A percentile compares a stretch with the other conserved stretches of the same genome.
Evolutionary conservation across 2,329 filamentous ascomycete species (phyloP).

Genomic region (Aspergillus bombycis): DNA sequence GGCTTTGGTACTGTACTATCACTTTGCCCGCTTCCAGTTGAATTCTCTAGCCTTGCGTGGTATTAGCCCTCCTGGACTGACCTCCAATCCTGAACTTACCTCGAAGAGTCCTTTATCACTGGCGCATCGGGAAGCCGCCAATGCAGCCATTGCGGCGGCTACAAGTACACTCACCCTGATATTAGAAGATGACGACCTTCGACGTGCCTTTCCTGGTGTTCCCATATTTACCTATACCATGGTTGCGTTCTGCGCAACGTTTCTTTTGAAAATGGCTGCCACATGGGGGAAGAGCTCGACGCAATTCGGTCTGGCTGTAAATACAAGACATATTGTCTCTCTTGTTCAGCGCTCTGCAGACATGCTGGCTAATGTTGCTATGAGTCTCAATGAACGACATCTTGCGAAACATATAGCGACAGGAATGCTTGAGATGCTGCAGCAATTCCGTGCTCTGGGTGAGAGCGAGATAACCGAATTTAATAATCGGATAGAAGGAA

Average conservation of each 20-base stretch:
- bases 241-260: constrained; percentile 33
- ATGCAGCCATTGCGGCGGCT: constrained; percentile 41
- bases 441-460: constrained; percentile 2
- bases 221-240: constrained; percentile 31
- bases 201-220: constrained; percentile 41
- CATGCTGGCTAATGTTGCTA: not conserved
- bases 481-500: not conserved
- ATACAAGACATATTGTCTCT: not conserved
- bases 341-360: not conserved
- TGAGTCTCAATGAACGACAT: constrained; percentile 5
- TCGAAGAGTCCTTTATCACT: constrained; percentile 15
- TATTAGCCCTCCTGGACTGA: constrained; percentile 32
- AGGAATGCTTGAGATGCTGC: constrained; percentile 6
- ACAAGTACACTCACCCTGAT: constrained; percentile 36
- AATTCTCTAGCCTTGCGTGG: constrained; percentile 34
- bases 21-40: constrained; percentile 49
- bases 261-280: constrained; percentile 33
- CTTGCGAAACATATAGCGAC: constrained; percentile 8
- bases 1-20: constrained; percentile 7
- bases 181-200: constrained; percentile 42
- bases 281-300: constrained; percentile 1
- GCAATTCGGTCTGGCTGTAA: not conserved
- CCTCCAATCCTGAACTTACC: constrained; percentile 6
- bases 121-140: constrained; percentile 23
- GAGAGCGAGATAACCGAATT: not conserved